These are phyloP conservation scores for Chlorella sp. DNA, from an alignment of 139 green algal genomes.

Conservation along the genomic window DNA sequence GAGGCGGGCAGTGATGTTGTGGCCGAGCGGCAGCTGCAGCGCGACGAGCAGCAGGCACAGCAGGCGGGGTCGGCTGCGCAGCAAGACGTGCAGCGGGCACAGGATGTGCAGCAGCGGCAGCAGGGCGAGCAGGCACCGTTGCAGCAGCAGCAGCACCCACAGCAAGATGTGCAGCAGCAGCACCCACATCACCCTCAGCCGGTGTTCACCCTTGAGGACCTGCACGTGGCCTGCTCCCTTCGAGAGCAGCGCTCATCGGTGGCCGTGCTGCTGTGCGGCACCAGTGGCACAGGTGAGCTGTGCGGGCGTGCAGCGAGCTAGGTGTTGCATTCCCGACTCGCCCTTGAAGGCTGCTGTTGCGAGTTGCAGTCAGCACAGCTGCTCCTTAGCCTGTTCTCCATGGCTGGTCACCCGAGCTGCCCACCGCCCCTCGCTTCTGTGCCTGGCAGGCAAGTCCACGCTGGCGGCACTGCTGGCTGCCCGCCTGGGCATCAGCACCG, in stretches of 20 bases:
- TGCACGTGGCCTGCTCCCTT: slow-evolving; percentile 33
- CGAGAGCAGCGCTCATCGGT: slow-evolving; percentile 22
- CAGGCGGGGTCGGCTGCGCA: not conserved
- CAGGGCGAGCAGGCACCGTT: too few species aligned
- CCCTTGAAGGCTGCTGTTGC: too few species aligned
- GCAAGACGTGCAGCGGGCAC: not conserved
- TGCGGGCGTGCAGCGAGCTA: not conserved
- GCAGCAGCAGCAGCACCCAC: not conserved
- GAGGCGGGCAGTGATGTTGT: not conserved
- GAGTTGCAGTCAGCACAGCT: too few species aligned
- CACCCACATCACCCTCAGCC: not conserved
- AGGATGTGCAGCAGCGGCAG: not conserved
- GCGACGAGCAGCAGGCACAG: not conserved
- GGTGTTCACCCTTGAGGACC: not conserved
- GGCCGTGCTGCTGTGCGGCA: slow-evolving; percentile 51
- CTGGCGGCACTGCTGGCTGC: slow-evolving; percentile 90
- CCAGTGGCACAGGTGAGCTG: slow-evolving; percentile 63
- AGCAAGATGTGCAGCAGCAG: not conserved
- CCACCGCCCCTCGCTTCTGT: not conserved
- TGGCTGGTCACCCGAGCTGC: too few species aligned
- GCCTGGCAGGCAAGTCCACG: slow-evolving; percentile 88
- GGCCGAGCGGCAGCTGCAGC: not conserved
- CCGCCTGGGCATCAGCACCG: slow-evolving; percentile 88
- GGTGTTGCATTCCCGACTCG: not conserved
- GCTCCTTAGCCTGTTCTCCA: too few species aligned